A percentile compares a stretch with the other conserved stretches of the same genome.
These are phyloP conservation scores for Dactylellina cionopaga DNA, from an alignment of 2,329 filamentous ascomycete genomes.

Conservation along the genomic window DNA sequence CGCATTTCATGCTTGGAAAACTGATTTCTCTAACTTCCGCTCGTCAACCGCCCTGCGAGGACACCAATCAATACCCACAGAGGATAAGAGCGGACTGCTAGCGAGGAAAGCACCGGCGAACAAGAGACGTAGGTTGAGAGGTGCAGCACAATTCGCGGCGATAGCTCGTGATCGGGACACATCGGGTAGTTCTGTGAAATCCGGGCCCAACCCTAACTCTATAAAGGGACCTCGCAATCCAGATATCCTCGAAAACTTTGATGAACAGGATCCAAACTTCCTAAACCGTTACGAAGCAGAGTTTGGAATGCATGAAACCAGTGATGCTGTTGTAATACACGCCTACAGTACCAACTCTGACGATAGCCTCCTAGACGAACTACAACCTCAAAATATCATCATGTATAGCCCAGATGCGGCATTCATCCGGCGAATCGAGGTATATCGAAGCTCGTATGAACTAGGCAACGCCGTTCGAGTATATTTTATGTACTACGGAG, in stretches of 20 bases:
- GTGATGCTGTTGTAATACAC: slow-evolving; percentile 86
- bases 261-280: no score
- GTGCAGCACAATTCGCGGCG: slow-evolving; percentile 68
- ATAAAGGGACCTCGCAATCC: no score
- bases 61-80: slow-evolving; percentile 54
- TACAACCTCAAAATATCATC: slow-evolving; percentile 91
- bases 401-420: slow-evolving; percentile 98
- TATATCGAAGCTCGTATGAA: slow-evolving; percentile 89
- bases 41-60: slow-evolving; percentile 52
- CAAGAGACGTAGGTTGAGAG: slow-evolving; percentile 84
- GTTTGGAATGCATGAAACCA: slow-evolving; percentile 90
- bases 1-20: slow-evolving; percentile 90
- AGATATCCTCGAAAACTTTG: slow-evolving; percentile 61
- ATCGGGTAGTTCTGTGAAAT: slow-evolving; percentile 79
- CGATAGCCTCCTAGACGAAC: slow-evolving; percentile 93
- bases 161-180: slow-evolving; percentile 65
- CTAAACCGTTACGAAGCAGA: slow-evolving; percentile 87
- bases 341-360: slow-evolving; percentile 96
- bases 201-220: slow-evolving; percentile 58
- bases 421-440: slow-evolving; percentile 89
- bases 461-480: slow-evolving; percentile 83
- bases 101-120: slow-evolving; percentile 73
- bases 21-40: slow-evolving; percentile 85
- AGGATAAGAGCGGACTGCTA: slow-evolving; percentile 39
- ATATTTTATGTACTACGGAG: slow-evolving; percentile 96